phyloP scores from a whole-genome alignment of 805 yeast genomes.

The Saccharomycopsis selenospora region DNA sequence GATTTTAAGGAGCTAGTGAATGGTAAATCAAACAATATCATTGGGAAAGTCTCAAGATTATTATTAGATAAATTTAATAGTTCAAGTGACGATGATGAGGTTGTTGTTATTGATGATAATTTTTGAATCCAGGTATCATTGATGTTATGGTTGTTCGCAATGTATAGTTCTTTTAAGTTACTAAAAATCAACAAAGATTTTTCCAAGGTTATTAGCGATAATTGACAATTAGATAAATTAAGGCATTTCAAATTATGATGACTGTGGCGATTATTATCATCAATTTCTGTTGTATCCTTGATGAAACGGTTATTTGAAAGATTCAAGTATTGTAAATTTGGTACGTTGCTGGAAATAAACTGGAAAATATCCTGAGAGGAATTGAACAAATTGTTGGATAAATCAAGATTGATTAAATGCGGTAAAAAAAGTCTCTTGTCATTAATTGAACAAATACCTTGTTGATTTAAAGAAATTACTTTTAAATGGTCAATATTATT shows the following conservation, averaged over 20 bases:
- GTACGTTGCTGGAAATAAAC: slow-evolving; percentile 33
- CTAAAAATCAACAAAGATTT: slow-evolving; percentile 13
- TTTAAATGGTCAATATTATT: slow-evolving; percentile 38
- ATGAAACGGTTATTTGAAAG: slow-evolving; percentile 24
- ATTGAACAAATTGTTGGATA: slow-evolving; percentile 52
- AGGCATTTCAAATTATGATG: slow-evolving; percentile 34
- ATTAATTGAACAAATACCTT: slow-evolving; percentile 27
- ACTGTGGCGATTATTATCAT: not conserved
- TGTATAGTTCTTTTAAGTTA: not conserved
- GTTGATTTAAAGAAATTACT: slow-evolving; percentile 44
- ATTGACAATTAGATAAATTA: slow-evolving; percentile 33
- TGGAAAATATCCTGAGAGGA: slow-evolving; percentile 34
- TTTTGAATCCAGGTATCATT: not conserved
- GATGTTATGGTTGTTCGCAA: not conserved
- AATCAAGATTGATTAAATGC: slow-evolving; percentile 38
- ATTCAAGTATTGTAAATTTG: slow-evolving; percentile 30
- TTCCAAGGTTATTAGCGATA: slow-evolving; percentile 22
- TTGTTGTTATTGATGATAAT: not conserved
- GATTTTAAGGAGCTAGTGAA: not conserved
- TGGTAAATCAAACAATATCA: slow-evolving; percentile 11
- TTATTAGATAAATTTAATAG: slow-evolving; percentile 27
- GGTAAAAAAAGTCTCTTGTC: slow-evolving; percentile 16
- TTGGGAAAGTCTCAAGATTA: slow-evolving; percentile 19
- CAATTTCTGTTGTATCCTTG: not conserved
- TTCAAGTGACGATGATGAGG: not conserved